phyloP scores from a whole-genome alignment of 331 rosid genomes.

The Erythrophleum ivorense region DNA sequence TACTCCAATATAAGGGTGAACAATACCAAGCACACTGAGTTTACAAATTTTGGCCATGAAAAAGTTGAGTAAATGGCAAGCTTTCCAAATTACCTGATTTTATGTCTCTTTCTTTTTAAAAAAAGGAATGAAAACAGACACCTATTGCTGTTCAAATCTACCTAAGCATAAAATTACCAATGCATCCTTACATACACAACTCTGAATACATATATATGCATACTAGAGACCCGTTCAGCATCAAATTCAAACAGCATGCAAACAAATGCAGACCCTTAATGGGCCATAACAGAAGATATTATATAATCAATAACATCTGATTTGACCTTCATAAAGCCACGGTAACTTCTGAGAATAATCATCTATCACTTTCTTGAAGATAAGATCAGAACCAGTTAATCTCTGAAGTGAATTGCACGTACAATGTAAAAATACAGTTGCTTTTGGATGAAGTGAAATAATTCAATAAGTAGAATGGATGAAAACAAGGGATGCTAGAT shows the following conservation, averaged over 20 bases:
- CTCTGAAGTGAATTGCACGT: neutral
- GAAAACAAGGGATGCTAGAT: neutral
- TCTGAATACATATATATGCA: neutral
- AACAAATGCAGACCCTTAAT: neutral
- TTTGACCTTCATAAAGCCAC: neutral
- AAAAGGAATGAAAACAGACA: neutral
- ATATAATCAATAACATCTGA: neutral
- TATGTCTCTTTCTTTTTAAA: neutral
- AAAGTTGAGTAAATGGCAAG: neutral
- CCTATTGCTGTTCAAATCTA: neutral
- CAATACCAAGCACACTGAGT: conserved; percentile 12
- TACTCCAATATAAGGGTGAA: conserved; percentile 26
- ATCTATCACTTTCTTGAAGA: neutral
- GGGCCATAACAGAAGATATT: neutral
- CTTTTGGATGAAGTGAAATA: neutral
- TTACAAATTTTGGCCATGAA: conserved; percentile 7
- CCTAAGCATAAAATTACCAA: neutral
- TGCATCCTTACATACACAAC: neutral
- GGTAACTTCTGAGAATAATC: neutral
- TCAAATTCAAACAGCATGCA: neutral
- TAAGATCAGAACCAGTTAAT: neutral
- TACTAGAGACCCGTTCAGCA: neutral
- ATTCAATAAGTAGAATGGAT: neutral
- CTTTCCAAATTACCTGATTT: neutral
- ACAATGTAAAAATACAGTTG: neutral